These are phyloP conservation scores for Starmera pachycereana DNA, from an alignment of 805 yeast genomes.

Conservation along the genomic window DNA sequence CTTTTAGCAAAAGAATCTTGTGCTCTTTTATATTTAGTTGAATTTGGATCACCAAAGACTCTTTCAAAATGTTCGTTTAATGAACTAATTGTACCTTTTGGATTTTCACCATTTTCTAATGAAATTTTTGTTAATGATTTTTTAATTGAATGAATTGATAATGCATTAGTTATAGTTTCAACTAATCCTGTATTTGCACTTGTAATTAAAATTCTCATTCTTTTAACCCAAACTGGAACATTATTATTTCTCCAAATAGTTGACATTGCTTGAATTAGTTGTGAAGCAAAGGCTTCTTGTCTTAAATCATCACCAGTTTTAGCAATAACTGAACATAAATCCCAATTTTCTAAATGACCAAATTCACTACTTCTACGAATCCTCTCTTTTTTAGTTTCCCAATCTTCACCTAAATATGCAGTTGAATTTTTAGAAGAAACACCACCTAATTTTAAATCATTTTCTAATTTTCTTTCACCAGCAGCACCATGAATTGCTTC, in stretches of 20 bases:
- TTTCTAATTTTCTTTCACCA: conserved; percentile 87
- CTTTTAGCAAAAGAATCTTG: conserved; percentile 80
- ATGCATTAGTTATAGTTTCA: conserved; percentile 91
- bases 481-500: conserved; percentile 55
- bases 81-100: conserved; percentile 61
- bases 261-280: conserved; percentile 78
- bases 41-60: conserved; percentile 57
- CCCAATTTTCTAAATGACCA: conserved; percentile 92
- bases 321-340: conserved; percentile 87
- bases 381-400: conserved; percentile 74
- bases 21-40: conserved; percentile 54
- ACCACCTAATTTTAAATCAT: conserved; percentile 83
- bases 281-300: conserved; percentile 97
- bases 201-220: conserved; percentile 87
- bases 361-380: conserved; percentile 68
- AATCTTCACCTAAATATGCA: conserved; percentile 81
- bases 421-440: conserved; percentile 29
- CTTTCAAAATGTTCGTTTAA: conserved; percentile 69
- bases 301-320: conserved; percentile 94
- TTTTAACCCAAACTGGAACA: conserved; percentile 81
- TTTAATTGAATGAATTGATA: conserved; percentile 89
- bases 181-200: conserved; percentile 87
- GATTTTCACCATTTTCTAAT: conserved; percentile 53
- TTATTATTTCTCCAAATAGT: conserved; percentile 67
- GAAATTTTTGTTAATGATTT: conserved; percentile 79